Percentiles rank a stretch among this genome's conserved stretches.
Conservation (phyloP, 2,329 filamentous ascomycete species). For the Cladosporium cucumerinum region DNA sequence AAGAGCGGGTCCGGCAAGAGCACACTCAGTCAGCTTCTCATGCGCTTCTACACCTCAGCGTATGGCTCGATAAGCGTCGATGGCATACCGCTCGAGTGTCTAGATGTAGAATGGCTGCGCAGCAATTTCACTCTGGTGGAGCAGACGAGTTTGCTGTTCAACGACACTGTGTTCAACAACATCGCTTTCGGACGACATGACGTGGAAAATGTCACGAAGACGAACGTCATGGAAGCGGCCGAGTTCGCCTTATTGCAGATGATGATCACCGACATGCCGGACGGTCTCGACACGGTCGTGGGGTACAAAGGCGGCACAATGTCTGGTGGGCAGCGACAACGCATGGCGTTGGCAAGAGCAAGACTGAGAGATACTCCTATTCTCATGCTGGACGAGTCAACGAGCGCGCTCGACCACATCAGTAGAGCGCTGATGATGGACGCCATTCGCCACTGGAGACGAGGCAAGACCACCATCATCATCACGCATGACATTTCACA, state of each 20-base stretch:
- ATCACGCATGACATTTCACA: slow-evolving; percentile 87
- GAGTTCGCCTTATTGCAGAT: slow-evolving; percentile 66
- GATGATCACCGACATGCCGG: slow-evolving; percentile 63
- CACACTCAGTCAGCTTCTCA: slow-evolving; percentile 75
- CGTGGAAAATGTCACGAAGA: slow-evolving; percentile 47
- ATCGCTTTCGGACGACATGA: slow-evolving; percentile 66
- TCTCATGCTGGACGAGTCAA: slow-evolving; percentile 83
- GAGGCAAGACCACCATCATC: slow-evolving; percentile 80
- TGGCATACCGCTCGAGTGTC: slow-evolving; percentile 54
- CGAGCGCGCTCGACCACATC: slow-evolving; percentile 76
- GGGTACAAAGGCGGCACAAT: slow-evolving; percentile 67
- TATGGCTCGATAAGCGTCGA: slow-evolving; percentile 69
- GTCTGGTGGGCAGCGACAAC: slow-evolving; percentile 82
- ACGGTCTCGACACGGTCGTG: slow-evolving; percentile 69
- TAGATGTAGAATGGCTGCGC: slow-evolving; percentile 71
- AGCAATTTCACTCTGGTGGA: slow-evolving; percentile 77
- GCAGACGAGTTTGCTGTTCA: slow-evolving; percentile 77
- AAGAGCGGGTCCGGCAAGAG: slow-evolving; percentile 90
- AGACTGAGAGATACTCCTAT: slow-evolving; percentile 73
- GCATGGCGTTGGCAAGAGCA: slow-evolving; percentile 76
- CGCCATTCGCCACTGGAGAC: slow-evolving; percentile 72
- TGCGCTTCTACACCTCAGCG: slow-evolving; percentile 69
- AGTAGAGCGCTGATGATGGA: slow-evolving; percentile 68
- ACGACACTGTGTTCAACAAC: slow-evolving; percentile 74
- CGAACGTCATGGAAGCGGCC: slow-evolving; percentile 60